Conservation (phyloP, 1,284 basidiomycete genomes). For the Singerocomus rubriflavus region DNA sequence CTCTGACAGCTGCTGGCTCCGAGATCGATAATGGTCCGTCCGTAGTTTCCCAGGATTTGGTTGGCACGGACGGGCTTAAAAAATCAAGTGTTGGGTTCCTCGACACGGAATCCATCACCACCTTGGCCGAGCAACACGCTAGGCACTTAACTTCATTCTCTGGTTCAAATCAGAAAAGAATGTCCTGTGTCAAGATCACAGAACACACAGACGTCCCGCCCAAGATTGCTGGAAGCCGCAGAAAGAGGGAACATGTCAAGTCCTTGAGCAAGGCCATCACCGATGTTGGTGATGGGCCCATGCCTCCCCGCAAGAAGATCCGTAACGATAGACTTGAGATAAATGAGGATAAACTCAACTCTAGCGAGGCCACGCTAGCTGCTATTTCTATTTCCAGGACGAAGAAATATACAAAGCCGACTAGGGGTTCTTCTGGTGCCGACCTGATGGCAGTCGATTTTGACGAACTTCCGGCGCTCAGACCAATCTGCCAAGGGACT, state of each 20-base stretch:
- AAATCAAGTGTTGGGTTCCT: neutral
- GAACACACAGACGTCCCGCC: slow-evolving; percentile 1
- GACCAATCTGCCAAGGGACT: slow-evolving; percentile 6
- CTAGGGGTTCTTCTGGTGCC: slow-evolving; percentile 10
- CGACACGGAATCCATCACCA: neutral
- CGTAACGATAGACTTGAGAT: slow-evolving; percentile 5
- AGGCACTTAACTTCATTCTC: neutral
- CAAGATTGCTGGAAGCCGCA: slow-evolving; percentile 26
- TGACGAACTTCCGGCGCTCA: slow-evolving; percentile 12
- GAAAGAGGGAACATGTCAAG: slow-evolving; percentile 26
- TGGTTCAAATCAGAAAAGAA: neutral
- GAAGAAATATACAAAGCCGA: slow-evolving; percentile 18
- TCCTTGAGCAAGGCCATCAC: slow-evolving; percentile 1
- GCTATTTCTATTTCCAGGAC: neutral
- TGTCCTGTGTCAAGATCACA: neutral
- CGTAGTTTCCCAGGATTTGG: neutral
- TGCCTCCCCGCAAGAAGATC: slow-evolving; percentile 26
- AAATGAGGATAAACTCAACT: slow-evolving; percentile 1
- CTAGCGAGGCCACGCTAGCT: neutral
- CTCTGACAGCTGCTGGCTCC: neutral
- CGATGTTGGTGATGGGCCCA: slow-evolving; percentile 19
- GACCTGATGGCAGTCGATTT: slow-evolving; percentile 4
- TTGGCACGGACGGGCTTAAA: neutral
- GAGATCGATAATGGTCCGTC: neutral
- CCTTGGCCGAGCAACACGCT: neutral